Base-by-base conservation (phyloP, 192 early-diverging fungal species). In the Phlyctochytrium planicorne region DNA sequence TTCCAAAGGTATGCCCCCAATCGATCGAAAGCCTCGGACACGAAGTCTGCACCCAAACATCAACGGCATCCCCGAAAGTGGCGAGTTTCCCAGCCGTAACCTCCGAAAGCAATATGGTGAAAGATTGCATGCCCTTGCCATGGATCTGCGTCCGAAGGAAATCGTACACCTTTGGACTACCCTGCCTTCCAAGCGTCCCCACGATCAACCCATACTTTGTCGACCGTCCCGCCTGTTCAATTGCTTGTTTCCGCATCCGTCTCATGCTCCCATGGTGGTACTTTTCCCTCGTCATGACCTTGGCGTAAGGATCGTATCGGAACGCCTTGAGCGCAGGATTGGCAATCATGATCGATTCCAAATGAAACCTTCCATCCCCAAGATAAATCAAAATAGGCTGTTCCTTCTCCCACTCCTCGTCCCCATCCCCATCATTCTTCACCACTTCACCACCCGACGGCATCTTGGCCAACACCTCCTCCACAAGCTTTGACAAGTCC, bases 271-370 rank as follows among this genome's bases (percentile, higher is more conserved):
- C 81, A 75, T 97, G 94, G 65, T 97, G 90, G 82, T 98, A 99
- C 17, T 86, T 78, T 69, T 99, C 97, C 3, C 91, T 80, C 3
- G 97, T 97, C 63, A 98, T 93, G 63, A 83, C 85, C 66, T 95
- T 95, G 35, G 83, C 82, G 66, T 96, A 99, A 3, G 97, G 97
- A 72, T 99, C 94, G 78, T 99, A 90, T 62, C 92, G 88, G 76
- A 91, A 98, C 14, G 94, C 92, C 24, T 91, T 88, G 53, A 99
- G 68, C 0, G 82, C 75, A 0, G 96, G 96, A 69, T 99, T 99
- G 62, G 93, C 90, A 55, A 99, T 97, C 97, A 99, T 97, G 64
- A 98, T 95, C 24, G 95, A 91, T 76, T 99, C 97, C 30, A 99
- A 80, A 81, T 99, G 97, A 76, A 99, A 99, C 37, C 96, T 82